Percentiles rank a stretch among this genome's conserved stretches.
phyloP scores from a whole-genome alignment of 352 stramenopile species.

The Phytophthora tubulina region DNA sequence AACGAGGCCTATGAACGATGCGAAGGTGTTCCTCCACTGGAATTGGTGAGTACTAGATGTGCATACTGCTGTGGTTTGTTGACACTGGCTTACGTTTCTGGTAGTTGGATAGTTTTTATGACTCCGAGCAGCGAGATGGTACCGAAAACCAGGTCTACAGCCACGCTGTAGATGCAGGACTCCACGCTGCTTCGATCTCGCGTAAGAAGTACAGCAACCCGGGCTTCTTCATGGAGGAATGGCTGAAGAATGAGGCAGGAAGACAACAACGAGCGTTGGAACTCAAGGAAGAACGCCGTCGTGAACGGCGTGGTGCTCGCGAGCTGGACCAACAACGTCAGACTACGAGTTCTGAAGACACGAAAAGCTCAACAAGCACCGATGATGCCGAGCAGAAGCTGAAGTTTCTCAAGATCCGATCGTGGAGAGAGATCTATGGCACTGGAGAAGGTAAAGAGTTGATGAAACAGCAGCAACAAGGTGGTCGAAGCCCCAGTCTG shows the following conservation, averaged over 20 bases:
- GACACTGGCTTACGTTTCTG: not conserved
- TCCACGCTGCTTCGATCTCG: slow-evolving; percentile 22
- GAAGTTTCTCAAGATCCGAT: slow-evolving; percentile 68
- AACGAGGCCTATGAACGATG: slow-evolving; percentile 47
- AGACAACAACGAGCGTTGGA: slow-evolving; percentile 45
- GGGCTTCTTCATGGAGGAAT: slow-evolving; percentile 69
- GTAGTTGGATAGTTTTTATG: slow-evolving; percentile 55
- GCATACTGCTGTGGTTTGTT: not conserved
- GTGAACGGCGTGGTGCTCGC: slow-evolving; percentile 25
- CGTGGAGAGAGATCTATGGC: slow-evolving; percentile 72
- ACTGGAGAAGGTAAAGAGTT: slow-evolving; percentile 71
- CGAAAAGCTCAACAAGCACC: slow-evolving; percentile 31
- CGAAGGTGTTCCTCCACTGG: slow-evolving; percentile 51
- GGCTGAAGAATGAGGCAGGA: slow-evolving; percentile 55
- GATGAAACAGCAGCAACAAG: slow-evolving; percentile 37
- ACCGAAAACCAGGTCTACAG: slow-evolving; percentile 2
- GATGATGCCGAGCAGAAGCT: slow-evolving; percentile 42
- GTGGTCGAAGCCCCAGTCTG: slow-evolving; percentile 29
- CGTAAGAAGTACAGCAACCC: slow-evolving; percentile 71
- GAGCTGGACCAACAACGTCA: slow-evolving; percentile 28
- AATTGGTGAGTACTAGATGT: slow-evolving; percentile 40
- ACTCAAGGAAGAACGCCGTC: slow-evolving; percentile 45
- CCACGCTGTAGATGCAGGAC: not conserved
- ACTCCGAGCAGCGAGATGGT: not conserved
- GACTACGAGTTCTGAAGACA: slow-evolving; percentile 27